A percentile compares a stretch with the other conserved stretches of the same genome.
Conservation (phyloP, 192 early-diverging fungal genomes). For the Entomortierella beljakovae region DNA sequence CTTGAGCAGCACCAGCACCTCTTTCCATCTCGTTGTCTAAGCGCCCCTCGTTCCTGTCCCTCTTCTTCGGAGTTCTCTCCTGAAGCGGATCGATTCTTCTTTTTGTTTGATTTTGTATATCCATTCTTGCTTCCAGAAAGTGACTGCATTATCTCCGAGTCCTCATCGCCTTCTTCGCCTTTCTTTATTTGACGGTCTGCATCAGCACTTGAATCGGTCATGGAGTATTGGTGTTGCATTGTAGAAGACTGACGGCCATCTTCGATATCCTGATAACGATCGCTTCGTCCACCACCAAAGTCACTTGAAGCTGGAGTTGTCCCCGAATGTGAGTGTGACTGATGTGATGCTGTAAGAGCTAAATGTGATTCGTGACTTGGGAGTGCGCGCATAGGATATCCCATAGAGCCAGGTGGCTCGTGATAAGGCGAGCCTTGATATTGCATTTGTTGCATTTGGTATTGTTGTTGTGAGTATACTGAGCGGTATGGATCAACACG, state of each 20-base stretch:
- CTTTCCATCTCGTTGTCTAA: conserved; percentile 19
- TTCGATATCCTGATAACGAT: background rate
- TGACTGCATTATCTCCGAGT: conserved; percentile 19
- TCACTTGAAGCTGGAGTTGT: conserved; percentile 4
- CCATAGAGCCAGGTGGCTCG: conserved; percentile 6
- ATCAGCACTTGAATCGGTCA: background rate
- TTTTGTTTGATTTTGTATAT: conserved; percentile 4
- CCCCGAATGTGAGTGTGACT: conserved; percentile 5
- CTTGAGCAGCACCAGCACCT: conserved; percentile 43
- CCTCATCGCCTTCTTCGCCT: conserved; percentile 24
- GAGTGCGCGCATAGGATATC: conserved; percentile 15
- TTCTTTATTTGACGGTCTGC: background rate
- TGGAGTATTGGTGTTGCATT: background rate
- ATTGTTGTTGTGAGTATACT: conserved; percentile 39
- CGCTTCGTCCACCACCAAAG: background rate
- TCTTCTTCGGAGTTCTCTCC: conserved; percentile 44
- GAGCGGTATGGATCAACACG: conserved; percentile 32
- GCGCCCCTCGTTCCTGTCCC: conserved; percentile 38
- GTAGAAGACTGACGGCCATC: background rate
- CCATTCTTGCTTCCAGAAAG: conserved; percentile 3
- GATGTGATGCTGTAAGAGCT: conserved; percentile 1
- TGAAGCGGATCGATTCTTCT: background rate
- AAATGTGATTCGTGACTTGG: conserved; percentile 13
- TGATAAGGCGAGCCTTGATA: conserved; percentile 20
- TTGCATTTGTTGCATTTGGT: conserved; percentile 20